Percentiles rank a stretch among this genome's conserved stretches.
Evolutionary conservation across 1,284 basidiomycete genomes (phyloP).

Genomic region (Crepidotus sp.): DNA sequence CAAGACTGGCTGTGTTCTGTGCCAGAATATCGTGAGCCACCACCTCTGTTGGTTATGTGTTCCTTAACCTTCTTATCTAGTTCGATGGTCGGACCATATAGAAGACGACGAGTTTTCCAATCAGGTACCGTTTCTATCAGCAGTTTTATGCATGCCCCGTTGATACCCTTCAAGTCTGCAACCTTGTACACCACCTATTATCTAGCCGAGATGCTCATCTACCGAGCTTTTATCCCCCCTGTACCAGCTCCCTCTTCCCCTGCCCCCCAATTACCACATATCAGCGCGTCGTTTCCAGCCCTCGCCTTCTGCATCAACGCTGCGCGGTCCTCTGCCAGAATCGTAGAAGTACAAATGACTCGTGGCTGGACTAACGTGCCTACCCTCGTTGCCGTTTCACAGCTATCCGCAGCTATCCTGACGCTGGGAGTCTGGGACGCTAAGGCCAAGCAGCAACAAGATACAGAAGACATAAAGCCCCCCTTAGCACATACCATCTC

Average conservation of each 20-base stretch:
- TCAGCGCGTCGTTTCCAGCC: conserved; percentile 37
- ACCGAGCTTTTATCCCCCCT: conserved; percentile 65
- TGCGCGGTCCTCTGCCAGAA: conserved; percentile 52
- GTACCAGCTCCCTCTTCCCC: conserved; percentile 18
- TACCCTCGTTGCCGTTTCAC: conserved; percentile 32
- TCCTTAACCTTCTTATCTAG: conserved; percentile 28
- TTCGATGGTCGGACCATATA: conserved; percentile 59
- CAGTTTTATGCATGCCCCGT: not conserved
- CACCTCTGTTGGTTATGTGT: not conserved
- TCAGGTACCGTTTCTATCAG: conserved; percentile 22
- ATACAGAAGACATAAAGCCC: conserved; percentile 32
- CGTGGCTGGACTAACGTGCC: conserved; percentile 35
- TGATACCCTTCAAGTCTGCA: conserved; percentile 39
- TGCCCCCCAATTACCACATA: conserved; percentile 21
- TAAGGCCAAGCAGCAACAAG: conserved; percentile 27
- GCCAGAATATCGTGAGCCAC: conserved; percentile 55
- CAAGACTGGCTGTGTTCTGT: conserved; percentile 65
- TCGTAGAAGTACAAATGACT: conserved; percentile 43
- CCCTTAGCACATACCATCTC: conserved; percentile 31
- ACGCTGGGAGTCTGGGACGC: conserved; percentile 42
- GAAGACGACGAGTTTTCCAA: conserved; percentile 47
- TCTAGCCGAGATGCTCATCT: conserved; percentile 61
- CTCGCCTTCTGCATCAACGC: conserved; percentile 61
- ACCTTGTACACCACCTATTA: conserved; percentile 65
- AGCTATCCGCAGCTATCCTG: conserved; percentile 38